Base-by-base conservation (phyloP, 1,139 yeast genomes). In the Kluyveromyces marxianus region DNA sequence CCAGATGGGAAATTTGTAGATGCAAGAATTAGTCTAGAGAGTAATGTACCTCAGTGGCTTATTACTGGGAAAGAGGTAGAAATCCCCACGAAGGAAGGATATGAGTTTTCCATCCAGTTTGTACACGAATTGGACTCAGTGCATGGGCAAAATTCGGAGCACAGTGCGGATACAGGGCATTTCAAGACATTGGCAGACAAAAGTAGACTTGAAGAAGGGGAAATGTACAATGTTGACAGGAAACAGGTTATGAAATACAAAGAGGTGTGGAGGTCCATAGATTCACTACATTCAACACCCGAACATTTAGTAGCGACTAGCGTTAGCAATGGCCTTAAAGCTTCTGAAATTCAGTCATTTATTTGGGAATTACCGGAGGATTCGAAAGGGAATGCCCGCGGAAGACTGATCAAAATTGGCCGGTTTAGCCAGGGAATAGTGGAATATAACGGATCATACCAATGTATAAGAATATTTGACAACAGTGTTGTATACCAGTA, bases 231-330 rank as follows among this genome's bases (percentile, higher is more conserved):
- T 51, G 69, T 73, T 1, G 67, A 49, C 3, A 65, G 75, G 0
- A 72, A 73, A 0, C 50, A 53, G 14, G 52, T 58, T 3, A 71
- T 69, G 46, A 66, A 66, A 4, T 77, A 75, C 50, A 60, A 72
- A 38, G 81, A 77, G 57, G 67, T 73, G 24, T 77, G 82, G 82
- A 59, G 75, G 49, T 68, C 75, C n/a, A 55, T 76, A 28, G 72
- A 74, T 54, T 69, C 75, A 0, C 42, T 52, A 3, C 47, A 53
- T 6, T 62, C 67, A 30, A 52, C 67, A 1, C 71, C 73, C 0
- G 45, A 43, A 2, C 67, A 66, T 41, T 67, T 63, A 5, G 27
- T 10, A 25, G 25, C 7, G 31, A 7, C 28, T 25, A 31, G 7
- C 14, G 5, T 4, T 8, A 7, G 8, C 26, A 10, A 36, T 25